Evolutionary conservation across 2,329 filamentous ascomycete species (phyloP), one percentile per base, ranked within the genome.

Genomic region (Colletotrichum sp.): DNA sequence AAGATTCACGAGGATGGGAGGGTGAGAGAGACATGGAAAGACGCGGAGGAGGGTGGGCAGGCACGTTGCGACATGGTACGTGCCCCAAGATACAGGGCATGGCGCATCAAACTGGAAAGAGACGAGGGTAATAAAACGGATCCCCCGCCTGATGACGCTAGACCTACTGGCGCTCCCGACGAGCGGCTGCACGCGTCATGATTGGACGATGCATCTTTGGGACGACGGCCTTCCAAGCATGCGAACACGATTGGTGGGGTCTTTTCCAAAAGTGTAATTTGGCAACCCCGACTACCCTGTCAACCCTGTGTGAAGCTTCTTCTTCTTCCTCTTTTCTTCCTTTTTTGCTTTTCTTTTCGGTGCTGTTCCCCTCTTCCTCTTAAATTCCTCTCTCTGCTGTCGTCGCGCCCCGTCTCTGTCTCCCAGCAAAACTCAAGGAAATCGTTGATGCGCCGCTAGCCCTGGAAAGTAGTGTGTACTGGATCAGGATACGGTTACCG

Each of bases 161-260:
- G 24, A 28, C 66, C 59, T 64, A 49, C 59, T 64, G 71, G 59
- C 71, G 59, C 67, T 65, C 44, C 67, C 59, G 36, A 57, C 10
- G 7, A 67, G 49, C 15, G 39, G 36, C 49, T 62, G 36, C 52
- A 72, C 60, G 36, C 62, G 62, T 57, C 69, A 66, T 75, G 36
- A 72, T 75, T 75, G 72, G 72, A 72, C 55, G 72, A 72, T 72
- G 36, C 36, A 36, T 24, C 71, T 30, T 67, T 66, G 52, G 69
- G 62, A 75, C 24, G 69, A 72, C 39, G 64, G 21, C 28, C 16
- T 72, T 72, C 59, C 69, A 66, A 60, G 69, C 52, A 32, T 62
- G 62, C 69, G 60, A 67, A 67, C n/a, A 49, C 69, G 62, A 75
- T 52, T 67, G 69, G 62, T 36, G 52, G 72, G 39, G 52, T 55